Evolutionary conservation across 441 rosid species (phyloP).

Genomic region (Populus trichocarpa): DNA sequence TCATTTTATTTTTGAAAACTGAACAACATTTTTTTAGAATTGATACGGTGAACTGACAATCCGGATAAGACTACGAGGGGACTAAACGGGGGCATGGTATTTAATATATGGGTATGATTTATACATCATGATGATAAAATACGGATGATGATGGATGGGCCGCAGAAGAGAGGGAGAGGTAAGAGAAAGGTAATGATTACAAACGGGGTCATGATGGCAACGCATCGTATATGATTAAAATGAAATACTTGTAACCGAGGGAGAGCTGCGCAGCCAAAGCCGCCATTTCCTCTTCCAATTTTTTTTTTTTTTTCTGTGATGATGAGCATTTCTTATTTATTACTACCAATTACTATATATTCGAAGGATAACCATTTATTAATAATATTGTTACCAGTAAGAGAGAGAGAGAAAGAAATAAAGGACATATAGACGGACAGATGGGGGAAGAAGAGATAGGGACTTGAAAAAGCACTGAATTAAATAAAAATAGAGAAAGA

Average conservation of each 20-base stretch:
- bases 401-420: neutral
- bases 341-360: neutral
- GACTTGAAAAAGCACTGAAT: slow-evolving; percentile 31
- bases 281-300: slow-evolving; percentile 63
- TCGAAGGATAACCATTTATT: neutral
- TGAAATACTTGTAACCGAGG: neutral
- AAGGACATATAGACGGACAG: neutral
- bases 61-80: no score
- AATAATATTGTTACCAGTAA: neutral
- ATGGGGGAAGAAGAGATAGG: slow-evolving; percentile 17
- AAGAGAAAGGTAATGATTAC: slow-evolving; percentile 36
- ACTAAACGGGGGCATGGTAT: no score
- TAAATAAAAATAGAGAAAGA: neutral
- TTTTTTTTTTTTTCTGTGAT: slow-evolving; percentile 16
- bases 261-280: slow-evolving; percentile 84
- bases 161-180: neutral
- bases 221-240: slow-evolving; percentile 24
- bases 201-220: slow-evolving; percentile 42
- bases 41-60: no score
- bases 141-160: neutral
- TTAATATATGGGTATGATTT: no score
- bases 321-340: slow-evolving; percentile 27
- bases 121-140: no score
- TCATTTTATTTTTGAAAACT: no score
- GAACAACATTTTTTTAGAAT: no score